Base-by-base conservation (phyloP, 352 stramenopile genomes). In the Phytophthora fragariae region DNA sequence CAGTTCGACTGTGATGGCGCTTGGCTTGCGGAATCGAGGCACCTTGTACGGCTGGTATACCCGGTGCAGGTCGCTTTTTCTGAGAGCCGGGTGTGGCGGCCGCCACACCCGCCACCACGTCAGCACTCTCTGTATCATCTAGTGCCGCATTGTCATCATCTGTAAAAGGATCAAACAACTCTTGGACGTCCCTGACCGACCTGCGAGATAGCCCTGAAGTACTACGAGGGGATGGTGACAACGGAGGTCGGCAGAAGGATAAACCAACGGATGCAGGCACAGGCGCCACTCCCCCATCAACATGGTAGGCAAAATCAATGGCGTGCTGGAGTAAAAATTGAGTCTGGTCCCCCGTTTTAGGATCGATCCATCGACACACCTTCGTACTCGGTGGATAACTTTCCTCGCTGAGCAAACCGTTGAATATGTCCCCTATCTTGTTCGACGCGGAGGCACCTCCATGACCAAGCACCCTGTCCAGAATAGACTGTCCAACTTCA, bases 121-220 rank as follows among this genome's bases (percentile, higher is more conserved):
- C 21, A 19, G 37, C 55, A 6, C 10, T n/a, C n/a, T 68, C 8
- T 10, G 5, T 0, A n/a, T 41, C 21, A n/a, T 61, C 62, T 46
- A 41, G 52, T 9, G 50, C 19, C 3, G 27, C 27, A 11, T 68
- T 17, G 17, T 62, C 62, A 27, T 62, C 62, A 11, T 62, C 62
- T 0, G 15, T 11, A 10, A 56, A 68, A 39, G 52, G 62, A 15
- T 68, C 39, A 27, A 62, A 62, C 41, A 57, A 21, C 17, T 55
- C 52, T 19, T 68, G 46, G 0, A 57, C 61, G 15, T 68, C 61
- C 8, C 11, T 17, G 35, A 27, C 37, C 2, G 50, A 68, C 5
- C 52, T 12, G 17, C 11, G 21, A 41, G 50, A 60, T 7, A 39
- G 2, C 1, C n/a, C 37, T 7, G 49, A 41, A 17, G 21, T 62